Percentiles rank a stretch among this genome's conserved stretches.
Conservation (phyloP, 1,284 basidiomycete species). For the Termitomyces sp. region DNA sequence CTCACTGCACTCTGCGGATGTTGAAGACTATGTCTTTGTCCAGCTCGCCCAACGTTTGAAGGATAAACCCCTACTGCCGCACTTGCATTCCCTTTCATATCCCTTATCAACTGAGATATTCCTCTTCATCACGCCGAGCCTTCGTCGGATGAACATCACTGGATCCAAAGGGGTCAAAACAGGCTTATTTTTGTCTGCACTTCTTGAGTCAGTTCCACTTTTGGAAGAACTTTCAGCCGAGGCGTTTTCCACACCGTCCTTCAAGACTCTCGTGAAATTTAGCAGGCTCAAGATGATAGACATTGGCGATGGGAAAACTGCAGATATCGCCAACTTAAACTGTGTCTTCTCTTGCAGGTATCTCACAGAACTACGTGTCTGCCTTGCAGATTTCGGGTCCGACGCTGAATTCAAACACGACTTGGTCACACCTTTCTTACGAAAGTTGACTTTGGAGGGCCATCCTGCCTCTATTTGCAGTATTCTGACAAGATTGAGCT, state of each 20-base stretch:
- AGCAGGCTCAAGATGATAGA: not conserved
- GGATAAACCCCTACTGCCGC: not conserved
- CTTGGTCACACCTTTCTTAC: not conserved
- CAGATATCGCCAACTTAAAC: not conserved
- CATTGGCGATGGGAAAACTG: not conserved
- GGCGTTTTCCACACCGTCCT: not conserved
- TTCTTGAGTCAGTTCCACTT: not conserved
- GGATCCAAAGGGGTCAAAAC: not conserved
- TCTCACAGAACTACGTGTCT: not conserved
- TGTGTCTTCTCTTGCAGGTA: not conserved
- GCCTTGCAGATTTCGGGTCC: not conserved
- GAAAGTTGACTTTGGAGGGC: not conserved
- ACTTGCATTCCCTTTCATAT: slow-evolving; percentile 6
- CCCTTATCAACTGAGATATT: slow-evolving; percentile 1
- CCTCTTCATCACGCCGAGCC: slow-evolving; percentile 5
- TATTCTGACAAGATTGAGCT: not conserved
- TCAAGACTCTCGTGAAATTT: not conserved
- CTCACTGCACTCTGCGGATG: not conserved
- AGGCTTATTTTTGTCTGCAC: not conserved
- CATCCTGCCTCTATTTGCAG: not conserved
- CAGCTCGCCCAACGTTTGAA: slow-evolving; percentile 2
- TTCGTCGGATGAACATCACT: not conserved
- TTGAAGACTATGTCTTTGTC: slow-evolving; percentile 1
- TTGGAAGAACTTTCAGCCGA: not conserved
- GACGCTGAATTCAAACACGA: not conserved